Evolutionary conservation across 2,329 filamentous ascomycete genomes (phyloP).

Genomic region (Fusarium vanettenii): DNA sequence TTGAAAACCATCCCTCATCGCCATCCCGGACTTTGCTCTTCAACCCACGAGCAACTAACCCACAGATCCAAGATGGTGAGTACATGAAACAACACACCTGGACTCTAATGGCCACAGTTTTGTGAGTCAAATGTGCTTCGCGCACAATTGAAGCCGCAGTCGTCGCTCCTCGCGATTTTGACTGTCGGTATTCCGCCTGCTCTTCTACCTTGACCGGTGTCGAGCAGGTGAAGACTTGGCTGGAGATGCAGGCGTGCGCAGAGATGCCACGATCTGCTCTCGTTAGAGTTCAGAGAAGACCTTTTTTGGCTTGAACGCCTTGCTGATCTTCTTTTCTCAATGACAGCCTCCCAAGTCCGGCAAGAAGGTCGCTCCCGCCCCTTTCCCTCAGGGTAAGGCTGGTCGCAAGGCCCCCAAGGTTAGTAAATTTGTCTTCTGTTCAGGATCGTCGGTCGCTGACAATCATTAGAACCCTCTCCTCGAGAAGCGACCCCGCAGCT

Average conservation of each 20-base stretch:
- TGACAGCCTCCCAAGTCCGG: conserved; percentile 99
- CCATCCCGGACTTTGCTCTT: conserved; percentile 49
- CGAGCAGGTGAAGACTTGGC: conserved; percentile 70
- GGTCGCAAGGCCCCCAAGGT: conserved; percentile 98
- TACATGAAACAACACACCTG: conserved; percentile 44
- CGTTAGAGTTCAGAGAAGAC: conserved; percentile 95
- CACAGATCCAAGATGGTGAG: conserved; percentile 57
- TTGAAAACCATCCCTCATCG: conserved; percentile 45
- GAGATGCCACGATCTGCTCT: conserved; percentile 71
- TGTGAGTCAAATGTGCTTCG: conserved; percentile 49
- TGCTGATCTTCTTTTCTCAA: conserved; percentile 99
- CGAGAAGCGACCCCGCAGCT: conserved; percentile 98
- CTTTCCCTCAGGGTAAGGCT: conserved; percentile 95
- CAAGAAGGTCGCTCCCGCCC: conserved; percentile 98
- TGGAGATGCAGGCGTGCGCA: conserved; percentile 67
- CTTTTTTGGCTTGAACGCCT: conserved; percentile 78
- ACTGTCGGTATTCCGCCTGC: conserved; percentile 51
- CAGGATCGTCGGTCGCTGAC: background rate
- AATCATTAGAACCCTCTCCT: conserved; percentile 90
- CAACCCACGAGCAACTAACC: conserved; percentile 51
- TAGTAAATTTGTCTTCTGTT: conserved; percentile 53
- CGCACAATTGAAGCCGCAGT: conserved; percentile 49
- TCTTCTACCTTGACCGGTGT: conserved; percentile 37
- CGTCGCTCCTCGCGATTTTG: conserved; percentile 36
- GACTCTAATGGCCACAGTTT: conserved; percentile 55